Evolutionary conservation across 2,329 filamentous ascomycete species (phyloP), one percentile per base, ranked within the genome.

Genomic region (Zymoseptoria pseudotritici): DNA sequence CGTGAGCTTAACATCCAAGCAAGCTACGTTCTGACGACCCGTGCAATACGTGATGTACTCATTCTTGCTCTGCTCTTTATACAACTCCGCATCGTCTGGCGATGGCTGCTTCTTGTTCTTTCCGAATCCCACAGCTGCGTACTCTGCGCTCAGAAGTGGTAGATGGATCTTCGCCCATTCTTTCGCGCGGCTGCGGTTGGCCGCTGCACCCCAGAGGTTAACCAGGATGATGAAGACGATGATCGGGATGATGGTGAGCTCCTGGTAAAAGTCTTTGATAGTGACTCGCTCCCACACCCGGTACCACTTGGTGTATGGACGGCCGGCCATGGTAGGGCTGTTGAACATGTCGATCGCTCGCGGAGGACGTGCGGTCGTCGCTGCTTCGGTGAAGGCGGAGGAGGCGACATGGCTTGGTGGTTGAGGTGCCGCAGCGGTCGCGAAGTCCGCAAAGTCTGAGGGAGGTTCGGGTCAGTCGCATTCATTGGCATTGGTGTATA

Each of bases 291-390:
- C 92, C 83, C 96, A 94, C 63, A 97, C 81, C 59, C 91, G 91
- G 79, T 97, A 99, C 94, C 94, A 99, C 80, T 90, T 91, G 56
- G 91, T 96, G 76, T 88, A 97, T 13, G 90, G 89, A 24, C 61
- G 81, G 74, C 59, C 80, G 75, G 79, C 76, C 53, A 76, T 74
- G 29, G 74, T 60, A 60, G 69, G 58, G 61, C 66, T 50, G 65
- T 64, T 36, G 69, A 65, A 21, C 68, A 64, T 19, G 72, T 77
- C 59, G 82, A 82, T 22, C 79, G 75, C 50, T 26, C 58, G 58
- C 21, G 55, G 54, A 3, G 31, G 19, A 29, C 61, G 52, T 57
- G 63, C 55, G 13, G 68, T 62, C 62, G 73, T 71, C 50, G 74
- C 73, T 53, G 77, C 74, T 56, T 78, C 72, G 62, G 80, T 72